Base-by-base conservation (phyloP, 805 yeast species). In the Kuraishia borneana region DNA sequence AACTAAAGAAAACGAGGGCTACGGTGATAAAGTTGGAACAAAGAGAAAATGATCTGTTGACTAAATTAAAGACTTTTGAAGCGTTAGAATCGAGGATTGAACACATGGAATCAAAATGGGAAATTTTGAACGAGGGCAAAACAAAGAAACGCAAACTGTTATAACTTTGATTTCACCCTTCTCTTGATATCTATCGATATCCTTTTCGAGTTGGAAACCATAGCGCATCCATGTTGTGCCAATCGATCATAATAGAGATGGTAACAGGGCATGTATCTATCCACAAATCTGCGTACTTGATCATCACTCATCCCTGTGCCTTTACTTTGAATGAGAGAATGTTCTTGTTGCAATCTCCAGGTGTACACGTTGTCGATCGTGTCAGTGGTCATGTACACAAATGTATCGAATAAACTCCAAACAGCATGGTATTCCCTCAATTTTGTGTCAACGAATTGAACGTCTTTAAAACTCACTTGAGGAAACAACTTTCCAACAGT, bases 221-320 rank as follows among this genome's bases (percentile, higher is more conserved):
- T 30, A 18, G 13, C 21, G 20, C 42, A 30, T 5, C 68, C 69
- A 4, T 45, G 34, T 2, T 46, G 36, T 2, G 48, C 42, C 36
- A 76, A 54, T 1, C 59, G 51, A 9, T 58, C 57, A 46, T 73
- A 79, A 51, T 83, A 92, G 16, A 88, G 47, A 40, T 73, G 69
- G 46, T 89, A 89, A 25, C 80, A 71, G 1, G 95, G 95, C 85
- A 83, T 80, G 54, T 89, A 89, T 39, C 95, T 68, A 39, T 79
- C 73, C 8, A 89, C 78, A 61, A 92, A 92, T 14, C 42, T 42
- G 7, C 43, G 54, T 4, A 89, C 95, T 44, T 79, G 68, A 1
- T 50, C 63, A 43, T 83, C 92, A 2, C 78, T 56, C 97, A 92
- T 88, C 0, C 97, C 97, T 1, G 45, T 34, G 0, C 95, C 95